These are phyloP conservation scores for Eustoma russellianum DNA, from an alignment of 257 asterid genomes.

Conservation along the genomic window DNA sequence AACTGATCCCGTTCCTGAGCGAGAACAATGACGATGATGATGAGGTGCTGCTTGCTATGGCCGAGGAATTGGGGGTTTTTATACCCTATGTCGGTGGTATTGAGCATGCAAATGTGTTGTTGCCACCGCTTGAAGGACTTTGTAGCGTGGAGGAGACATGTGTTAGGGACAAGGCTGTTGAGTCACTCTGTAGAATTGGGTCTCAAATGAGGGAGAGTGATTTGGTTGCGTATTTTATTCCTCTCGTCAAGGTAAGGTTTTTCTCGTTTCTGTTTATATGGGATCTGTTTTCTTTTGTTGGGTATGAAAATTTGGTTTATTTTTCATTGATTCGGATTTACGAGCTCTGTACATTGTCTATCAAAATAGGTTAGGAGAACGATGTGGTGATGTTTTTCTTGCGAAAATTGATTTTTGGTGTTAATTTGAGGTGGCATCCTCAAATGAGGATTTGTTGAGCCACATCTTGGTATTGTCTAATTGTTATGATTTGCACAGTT, in stretches of 20 bases:
- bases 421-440: too few species aligned
- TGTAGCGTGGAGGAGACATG: constrained; percentile 37
- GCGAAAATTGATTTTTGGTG: too few species aligned
- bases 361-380: too few species aligned
- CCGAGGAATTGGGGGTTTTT: constrained; percentile 36
- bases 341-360: too few species aligned
- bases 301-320: too few species aligned
- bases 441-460: too few species aligned
- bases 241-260: constrained; percentile 40
- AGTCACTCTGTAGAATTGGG: constrained; percentile 25
- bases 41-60: constrained; percentile 48
- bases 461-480: too few species aligned
- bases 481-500: too few species aligned
- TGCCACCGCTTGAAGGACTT: constrained; percentile 43
- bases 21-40: constrained; percentile 69
- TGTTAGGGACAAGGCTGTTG: constrained; percentile 26
- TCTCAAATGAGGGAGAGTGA: constrained; percentile 28
- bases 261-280: too few species aligned
- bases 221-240: constrained; percentile 42
- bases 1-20: constrained; percentile 56
- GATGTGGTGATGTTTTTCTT: too few species aligned
- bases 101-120: constrained; percentile 41
- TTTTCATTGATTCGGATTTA: too few species aligned
- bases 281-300: too few species aligned
- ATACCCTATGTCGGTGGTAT: constrained; percentile 42